Evolutionary conservation across 495 filamentous ascomycete genomes (phyloP), one percentile per base, ranked within the genome.

Genomic region (Thozetella sp.): DNA sequence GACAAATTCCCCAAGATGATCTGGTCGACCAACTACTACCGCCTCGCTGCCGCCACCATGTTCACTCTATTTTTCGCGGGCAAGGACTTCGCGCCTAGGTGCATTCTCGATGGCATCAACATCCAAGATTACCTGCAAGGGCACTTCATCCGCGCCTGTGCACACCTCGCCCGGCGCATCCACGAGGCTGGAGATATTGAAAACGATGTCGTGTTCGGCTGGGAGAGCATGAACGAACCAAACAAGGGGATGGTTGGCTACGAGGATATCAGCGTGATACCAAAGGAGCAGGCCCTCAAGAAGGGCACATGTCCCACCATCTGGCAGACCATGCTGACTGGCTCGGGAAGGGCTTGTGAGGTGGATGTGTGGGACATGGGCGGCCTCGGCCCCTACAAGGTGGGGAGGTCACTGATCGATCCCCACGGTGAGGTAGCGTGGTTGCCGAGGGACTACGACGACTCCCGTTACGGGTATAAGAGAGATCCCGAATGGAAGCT

Each of bases 1-100:
- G 86, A 86, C 3, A 82, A 87, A 2, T 99, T 95, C 67, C 96
- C 95, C 2, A 98, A 98, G 75, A 99, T 99, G 95, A 93, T 97
- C 22, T 99, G 95, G 95, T 92, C 93, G 51, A 99, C 95, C 22
- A 98, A 99, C 67, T 99, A 99, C 67, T 89, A 86, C 51, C 88
- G 96, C 43, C 79, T 97, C 24, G 93, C 89, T 4, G 92, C 91
- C 54, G 91, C 92, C 62, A 91, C 91, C 48, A 93, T 98, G 65
- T 98, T 97, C 67, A 97, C 95, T 0, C 72, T 97, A 27, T 99
- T 97, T 76, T 98, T 93, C 73, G 96, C 80, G 10, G 95, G 95
- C n/a, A 82, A 82, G 53, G 92, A 94, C 64, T 99, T 97, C 79
- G 91, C 96, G 10, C 96, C 96, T 9, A 97, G 97, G 63, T 96